Percentiles rank a stretch among this genome's conserved stretches.
These are phyloP conservation scores for Mortierella sp. DNA, from an alignment of 371 early-diverging fungal species.

Conservation along the genomic window DNA sequence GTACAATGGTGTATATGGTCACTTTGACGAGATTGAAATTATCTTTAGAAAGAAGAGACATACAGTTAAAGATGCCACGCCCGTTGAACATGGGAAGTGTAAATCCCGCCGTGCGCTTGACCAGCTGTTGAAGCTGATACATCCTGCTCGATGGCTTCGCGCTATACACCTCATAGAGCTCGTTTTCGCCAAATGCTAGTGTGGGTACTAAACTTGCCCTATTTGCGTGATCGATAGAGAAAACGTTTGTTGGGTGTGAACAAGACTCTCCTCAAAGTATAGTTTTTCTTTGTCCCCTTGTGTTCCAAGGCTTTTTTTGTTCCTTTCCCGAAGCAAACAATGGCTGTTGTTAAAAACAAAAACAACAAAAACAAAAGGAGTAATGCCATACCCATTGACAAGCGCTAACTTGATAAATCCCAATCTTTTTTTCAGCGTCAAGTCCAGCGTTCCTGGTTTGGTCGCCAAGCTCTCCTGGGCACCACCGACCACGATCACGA, in stretches of 20 bases:
- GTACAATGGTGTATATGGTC: too few species aligned
- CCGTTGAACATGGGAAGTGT: constrained; percentile 82
- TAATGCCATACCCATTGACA: constrained; percentile 62
- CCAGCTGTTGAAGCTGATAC: constrained; percentile 66
- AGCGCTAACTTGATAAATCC: constrained; percentile 90
- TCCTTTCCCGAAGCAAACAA: constrained; percentile 1
- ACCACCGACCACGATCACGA: constrained; percentile 83
- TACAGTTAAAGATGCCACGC: constrained; percentile 79
- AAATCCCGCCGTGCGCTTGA: constrained; percentile 73
- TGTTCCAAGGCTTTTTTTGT: neutral
- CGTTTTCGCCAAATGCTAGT: constrained; percentile 88
- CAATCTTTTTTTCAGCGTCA: constrained; percentile 76
- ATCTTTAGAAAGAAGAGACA: constrained; percentile 20
- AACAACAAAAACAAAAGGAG: neutral
- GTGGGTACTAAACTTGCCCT: constrained; percentile 78
- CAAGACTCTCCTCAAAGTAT: neutral
- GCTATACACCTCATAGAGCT: constrained; percentile 75
- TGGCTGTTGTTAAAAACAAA: too few species aligned
- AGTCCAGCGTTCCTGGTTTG: constrained; percentile 70
- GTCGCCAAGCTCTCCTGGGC: constrained; percentile 81
- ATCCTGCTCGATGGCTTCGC: constrained; percentile 63
- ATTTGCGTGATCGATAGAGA: neutral
- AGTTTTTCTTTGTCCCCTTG: too few species aligned
- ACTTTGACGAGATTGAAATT: constrained; percentile 9
- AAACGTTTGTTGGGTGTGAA: neutral